phyloP scores from a whole-genome alignment of 2,329 filamentous ascomycete species.

The Exophiala lecanii-corni region DNA sequence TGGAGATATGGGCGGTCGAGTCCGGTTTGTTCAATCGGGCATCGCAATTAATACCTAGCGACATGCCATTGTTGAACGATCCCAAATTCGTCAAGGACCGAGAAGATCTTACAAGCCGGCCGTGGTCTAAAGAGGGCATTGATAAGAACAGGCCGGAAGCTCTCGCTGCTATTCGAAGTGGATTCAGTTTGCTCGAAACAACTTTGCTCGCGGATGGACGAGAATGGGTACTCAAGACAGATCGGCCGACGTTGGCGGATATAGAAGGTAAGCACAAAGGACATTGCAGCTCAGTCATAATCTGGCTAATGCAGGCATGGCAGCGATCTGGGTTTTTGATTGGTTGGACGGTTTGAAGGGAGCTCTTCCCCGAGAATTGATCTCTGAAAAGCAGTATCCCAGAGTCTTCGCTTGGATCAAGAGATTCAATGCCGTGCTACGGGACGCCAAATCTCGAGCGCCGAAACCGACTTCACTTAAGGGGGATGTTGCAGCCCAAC shows the following conservation, averaged over 20 bases:
- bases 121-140: constrained; percentile 38
- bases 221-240: constrained; percentile 56
- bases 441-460: constrained; percentile 37
- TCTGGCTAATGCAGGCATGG: constrained; percentile 17
- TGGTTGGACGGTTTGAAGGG: constrained; percentile 58
- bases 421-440: constrained; percentile 53
- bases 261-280: constrained; percentile 51
- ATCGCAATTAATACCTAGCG: constrained; percentile 53
- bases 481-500: constrained; percentile 51
- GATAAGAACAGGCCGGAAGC: constrained; percentile 50
- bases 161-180: constrained; percentile 50
- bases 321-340: constrained; percentile 60
- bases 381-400: constrained; percentile 54
- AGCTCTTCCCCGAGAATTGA: constrained; percentile 49
- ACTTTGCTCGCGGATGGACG: constrained; percentile 62
- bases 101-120: constrained; percentile 41
- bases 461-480: constrained; percentile 44
- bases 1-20: constrained; percentile 55
- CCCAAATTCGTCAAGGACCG: constrained; percentile 58
- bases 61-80: constrained; percentile 53
- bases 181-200: constrained; percentile 57
- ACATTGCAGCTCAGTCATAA: constrained; percentile 14
- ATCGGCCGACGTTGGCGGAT: constrained; percentile 57
- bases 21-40: constrained; percentile 53
- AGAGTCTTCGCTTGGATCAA: constrained; percentile 59